phyloP scores from a whole-genome alignment of 208 protist genomes.

The Crithidia bombi region DNA sequence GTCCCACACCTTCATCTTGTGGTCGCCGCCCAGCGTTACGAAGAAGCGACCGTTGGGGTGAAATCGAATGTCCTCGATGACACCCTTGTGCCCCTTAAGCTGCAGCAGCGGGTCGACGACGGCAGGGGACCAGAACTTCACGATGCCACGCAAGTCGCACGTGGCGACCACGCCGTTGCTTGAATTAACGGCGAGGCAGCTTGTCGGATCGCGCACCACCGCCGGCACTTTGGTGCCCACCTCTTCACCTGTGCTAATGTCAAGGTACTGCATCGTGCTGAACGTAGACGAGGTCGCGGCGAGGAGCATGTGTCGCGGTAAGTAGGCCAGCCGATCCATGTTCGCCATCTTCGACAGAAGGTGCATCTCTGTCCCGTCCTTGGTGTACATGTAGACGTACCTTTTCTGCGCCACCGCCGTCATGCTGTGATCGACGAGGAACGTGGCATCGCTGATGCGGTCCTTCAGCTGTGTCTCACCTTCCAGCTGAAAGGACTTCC shows the following conservation, averaged over 20 bases:
- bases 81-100: constrained; percentile 94
- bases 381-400: constrained; percentile 99
- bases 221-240: constrained; percentile 85
- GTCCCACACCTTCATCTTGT: constrained; percentile 98
- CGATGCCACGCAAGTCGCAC: constrained; percentile 92
- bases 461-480: constrained; percentile 96
- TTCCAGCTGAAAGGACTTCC: constrained; percentile 91
- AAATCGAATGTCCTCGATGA: constrained; percentile 86
- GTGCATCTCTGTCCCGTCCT: constrained; percentile 97
- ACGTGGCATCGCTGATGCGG: constrained; percentile 93
- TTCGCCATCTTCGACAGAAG: constrained; percentile 94
- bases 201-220: constrained; percentile 79
- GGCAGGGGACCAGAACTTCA: constrained; percentile 97
- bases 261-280: constrained; percentile 94
- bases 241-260: constrained; percentile 94
- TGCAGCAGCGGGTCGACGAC: constrained; percentile 95
- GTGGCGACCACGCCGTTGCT: constrained; percentile 94
- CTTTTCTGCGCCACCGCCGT: constrained; percentile 99
- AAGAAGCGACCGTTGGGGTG: constrained; percentile 94
- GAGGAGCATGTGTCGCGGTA: constrained; percentile 98
- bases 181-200: constrained; percentile 92
- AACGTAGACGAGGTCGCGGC: constrained; percentile 82
- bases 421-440: constrained; percentile 98
- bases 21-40: constrained; percentile 95
- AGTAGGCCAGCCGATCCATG: constrained; percentile 94